A percentile compares a stretch with the other conserved stretches of the same genome.
Conservation (phyloP, 2,329 filamentous ascomycete species). For the Blastomyces emzantsi region DNA sequence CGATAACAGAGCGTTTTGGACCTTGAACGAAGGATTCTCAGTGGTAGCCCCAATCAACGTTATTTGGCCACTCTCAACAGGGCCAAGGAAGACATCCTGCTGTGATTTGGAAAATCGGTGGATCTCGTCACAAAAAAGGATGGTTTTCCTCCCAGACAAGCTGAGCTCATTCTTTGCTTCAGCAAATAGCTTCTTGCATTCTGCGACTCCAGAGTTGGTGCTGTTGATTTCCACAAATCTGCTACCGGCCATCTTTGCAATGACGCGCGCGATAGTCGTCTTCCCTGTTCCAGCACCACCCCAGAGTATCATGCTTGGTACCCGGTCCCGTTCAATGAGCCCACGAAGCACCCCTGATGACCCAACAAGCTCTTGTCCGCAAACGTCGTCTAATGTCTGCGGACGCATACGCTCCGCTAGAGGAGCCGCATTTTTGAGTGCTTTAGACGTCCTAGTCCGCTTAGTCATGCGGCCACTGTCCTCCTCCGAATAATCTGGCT, state of each 20-base stretch:
- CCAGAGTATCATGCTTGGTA: constrained; percentile 94
- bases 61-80: constrained; percentile 82
- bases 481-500: not conserved
- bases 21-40: constrained; percentile 92
- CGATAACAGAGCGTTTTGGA: constrained; percentile 77
- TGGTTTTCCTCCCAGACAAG: constrained; percentile 80
- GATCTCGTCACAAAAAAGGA: constrained; percentile 97
- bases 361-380: constrained; percentile 85
- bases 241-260: constrained; percentile 70
- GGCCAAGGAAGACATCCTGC: constrained; percentile 89
- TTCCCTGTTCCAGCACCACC: constrained; percentile 43
- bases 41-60: constrained; percentile 93
- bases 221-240: constrained; percentile 95
- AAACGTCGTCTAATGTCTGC: constrained; percentile 71
- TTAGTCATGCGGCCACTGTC: constrained; percentile 38
- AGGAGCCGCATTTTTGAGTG: constrained; percentile 62
- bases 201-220: constrained; percentile 74
- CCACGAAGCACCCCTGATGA: constrained; percentile 72
- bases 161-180: constrained; percentile 72
- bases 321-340: constrained; percentile 73
- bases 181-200: constrained; percentile 84
- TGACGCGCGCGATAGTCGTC: constrained; percentile 74
- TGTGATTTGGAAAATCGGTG: constrained; percentile 86
- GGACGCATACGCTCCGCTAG: constrained; percentile 93
- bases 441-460: constrained; percentile 52